Evolutionary conservation across 2,329 filamentous ascomycete genomes (phyloP).

Genomic region (Trichophyton rubrum): DNA sequence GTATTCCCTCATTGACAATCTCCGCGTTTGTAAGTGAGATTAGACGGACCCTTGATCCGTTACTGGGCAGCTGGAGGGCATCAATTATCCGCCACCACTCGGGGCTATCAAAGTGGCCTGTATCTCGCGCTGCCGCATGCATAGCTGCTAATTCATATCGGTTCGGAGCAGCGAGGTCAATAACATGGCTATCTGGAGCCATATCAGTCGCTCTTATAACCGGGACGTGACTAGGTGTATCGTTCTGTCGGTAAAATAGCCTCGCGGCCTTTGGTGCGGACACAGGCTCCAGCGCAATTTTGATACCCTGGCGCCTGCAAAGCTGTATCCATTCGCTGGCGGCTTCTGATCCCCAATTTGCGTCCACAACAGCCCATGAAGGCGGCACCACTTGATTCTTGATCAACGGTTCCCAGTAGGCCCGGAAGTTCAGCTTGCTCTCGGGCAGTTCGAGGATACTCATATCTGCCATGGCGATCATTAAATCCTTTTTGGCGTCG

Average conservation of each 20-base stretch:
- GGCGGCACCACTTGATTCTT: conserved; percentile 40
- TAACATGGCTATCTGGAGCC: conserved; percentile 48
- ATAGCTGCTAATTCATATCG: conserved; percentile 68
- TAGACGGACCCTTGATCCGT: conserved; percentile 58
- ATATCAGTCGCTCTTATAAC: conserved; percentile 24
- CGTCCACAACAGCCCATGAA: conserved; percentile 74
- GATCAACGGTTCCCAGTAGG: conserved; percentile 52
- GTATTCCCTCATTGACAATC: conserved; percentile 68
- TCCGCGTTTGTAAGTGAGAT: conserved; percentile 51
- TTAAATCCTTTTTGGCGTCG: conserved; percentile 65
- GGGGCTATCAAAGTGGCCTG: conserved; percentile 54
- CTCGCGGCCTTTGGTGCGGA: conserved; percentile 64
- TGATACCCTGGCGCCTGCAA: conserved; percentile 43
- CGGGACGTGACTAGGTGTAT: conserved; percentile 14
- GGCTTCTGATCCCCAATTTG: conserved; percentile 62
- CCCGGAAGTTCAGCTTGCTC: conserved; percentile 29
- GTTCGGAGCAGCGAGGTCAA: conserved; percentile 74
- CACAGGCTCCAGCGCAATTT: conserved; percentile 77
- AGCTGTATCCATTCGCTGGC: conserved; percentile 57
- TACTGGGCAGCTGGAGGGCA: conserved; percentile 58
- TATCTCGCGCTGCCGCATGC: conserved; percentile 55
- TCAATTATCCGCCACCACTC: conserved; percentile 75
- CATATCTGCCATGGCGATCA: conserved; percentile 96
- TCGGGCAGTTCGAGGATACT: conserved; percentile 52
- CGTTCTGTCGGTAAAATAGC: conserved; percentile 42